These are phyloP conservation scores for Carex littledalei DNA, from an alignment of 176 grass and related monocot genomes.

Conservation along the genomic window DNA sequence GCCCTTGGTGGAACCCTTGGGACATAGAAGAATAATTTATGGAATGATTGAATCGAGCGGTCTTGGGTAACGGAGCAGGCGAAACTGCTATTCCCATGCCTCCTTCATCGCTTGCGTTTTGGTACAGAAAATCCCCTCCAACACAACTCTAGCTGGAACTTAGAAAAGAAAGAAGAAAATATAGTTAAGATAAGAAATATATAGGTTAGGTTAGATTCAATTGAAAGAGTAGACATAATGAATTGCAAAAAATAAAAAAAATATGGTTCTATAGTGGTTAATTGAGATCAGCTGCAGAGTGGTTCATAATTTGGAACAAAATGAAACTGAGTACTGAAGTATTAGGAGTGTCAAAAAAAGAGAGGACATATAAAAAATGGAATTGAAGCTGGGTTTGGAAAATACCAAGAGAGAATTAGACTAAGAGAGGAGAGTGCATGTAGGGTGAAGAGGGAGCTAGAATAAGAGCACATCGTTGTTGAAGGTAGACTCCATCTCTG, in stretches of 20 bases:
- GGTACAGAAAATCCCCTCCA: neutral
- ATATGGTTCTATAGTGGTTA: neutral
- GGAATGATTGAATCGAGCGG: neutral
- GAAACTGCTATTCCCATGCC: constrained; percentile 82
- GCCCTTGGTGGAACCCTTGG: constrained; percentile 77
- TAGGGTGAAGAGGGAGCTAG: constrained; percentile 29
- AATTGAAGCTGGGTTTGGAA: neutral
- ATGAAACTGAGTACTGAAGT: neutral
- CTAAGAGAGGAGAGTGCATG: constrained; percentile 3
- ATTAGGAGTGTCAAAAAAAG: neutral
- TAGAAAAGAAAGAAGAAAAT: neutral
- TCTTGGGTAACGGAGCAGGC: constrained; percentile 33
- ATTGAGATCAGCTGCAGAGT: neutral
- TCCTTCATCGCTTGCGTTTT: constrained; percentile 32
- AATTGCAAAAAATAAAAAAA: neutral
- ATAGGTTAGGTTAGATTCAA: neutral
- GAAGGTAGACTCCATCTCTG: constrained; percentile 45
- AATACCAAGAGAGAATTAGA: constrained; percentile 21
- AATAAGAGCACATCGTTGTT: constrained; percentile 83
- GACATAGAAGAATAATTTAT: constrained; percentile 62
- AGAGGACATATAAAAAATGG: neutral
- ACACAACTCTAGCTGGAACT: constrained; percentile 11
- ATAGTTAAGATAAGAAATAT: neutral
- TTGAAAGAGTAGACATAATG: constrained; percentile 6
- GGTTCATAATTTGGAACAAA: neutral